Percentiles rank a stretch among this genome's conserved stretches.
Evolutionary conservation across 768 basidiomycete genomes (phyloP).

Genomic region (Tricholoma saponaceum): DNA sequence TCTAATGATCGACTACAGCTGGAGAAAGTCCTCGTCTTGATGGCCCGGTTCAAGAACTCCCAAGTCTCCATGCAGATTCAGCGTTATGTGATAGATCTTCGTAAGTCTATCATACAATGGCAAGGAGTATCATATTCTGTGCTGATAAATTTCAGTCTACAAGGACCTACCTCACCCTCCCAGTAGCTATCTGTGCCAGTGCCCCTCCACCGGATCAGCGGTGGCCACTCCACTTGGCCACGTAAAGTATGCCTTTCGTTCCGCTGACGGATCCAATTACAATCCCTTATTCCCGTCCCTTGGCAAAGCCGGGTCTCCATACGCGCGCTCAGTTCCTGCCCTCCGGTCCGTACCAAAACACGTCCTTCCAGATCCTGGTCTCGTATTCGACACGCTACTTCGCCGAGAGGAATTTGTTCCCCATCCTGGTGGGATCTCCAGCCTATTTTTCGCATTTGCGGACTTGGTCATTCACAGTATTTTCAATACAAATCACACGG

Average conservation of each 20-base stretch:
- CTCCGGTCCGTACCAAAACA: slow-evolving; percentile 35
- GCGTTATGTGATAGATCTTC: slow-evolving; percentile 45
- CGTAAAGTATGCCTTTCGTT: slow-evolving; percentile 49
- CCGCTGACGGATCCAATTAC: slow-evolving; percentile 59
- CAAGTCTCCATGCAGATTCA: slow-evolving; percentile 38
- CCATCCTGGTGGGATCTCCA: slow-evolving; percentile 69
- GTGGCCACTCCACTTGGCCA: slow-evolving; percentile 4
- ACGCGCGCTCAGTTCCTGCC: slow-evolving; percentile 63
- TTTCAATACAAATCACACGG: slow-evolving; percentile 52
- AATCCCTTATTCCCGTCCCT: slow-evolving; percentile 50
- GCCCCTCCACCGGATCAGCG: neutral
- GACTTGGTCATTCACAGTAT: slow-evolving; percentile 70
- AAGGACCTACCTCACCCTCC: slow-evolving; percentile 81
- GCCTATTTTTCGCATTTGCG: slow-evolving; percentile 77
- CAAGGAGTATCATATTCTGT: slow-evolving; percentile 6
- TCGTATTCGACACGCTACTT: slow-evolving; percentile 72
- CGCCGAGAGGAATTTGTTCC: slow-evolving; percentile 41
- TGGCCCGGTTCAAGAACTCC: slow-evolving; percentile 45
- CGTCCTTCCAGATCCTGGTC: slow-evolving; percentile 57
- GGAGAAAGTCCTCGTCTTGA: slow-evolving; percentile 54
- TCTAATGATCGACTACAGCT: slow-evolving; percentile 40
- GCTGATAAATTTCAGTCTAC: slow-evolving; percentile 46
- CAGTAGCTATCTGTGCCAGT: slow-evolving; percentile 44
- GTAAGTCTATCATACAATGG: slow-evolving; percentile 35
- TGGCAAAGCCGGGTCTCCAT: slow-evolving; percentile 60